These are phyloP conservation scores for Macrocybe gigantea DNA, from an alignment of 768 basidiomycete genomes.

Conservation along the genomic window DNA sequence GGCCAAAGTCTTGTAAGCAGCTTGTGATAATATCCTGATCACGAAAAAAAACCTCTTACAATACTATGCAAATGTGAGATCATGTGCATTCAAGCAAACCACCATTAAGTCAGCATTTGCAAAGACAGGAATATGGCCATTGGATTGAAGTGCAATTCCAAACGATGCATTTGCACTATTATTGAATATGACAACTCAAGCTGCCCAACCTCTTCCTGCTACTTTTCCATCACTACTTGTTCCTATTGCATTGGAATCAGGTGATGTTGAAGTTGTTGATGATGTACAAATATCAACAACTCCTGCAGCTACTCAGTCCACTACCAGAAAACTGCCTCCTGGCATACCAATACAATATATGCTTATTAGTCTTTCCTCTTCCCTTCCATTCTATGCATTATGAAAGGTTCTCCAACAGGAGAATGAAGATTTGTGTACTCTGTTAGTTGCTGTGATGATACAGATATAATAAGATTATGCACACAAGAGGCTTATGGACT, in stretches of 20 bases:
- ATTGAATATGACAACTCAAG: conserved; percentile 11
- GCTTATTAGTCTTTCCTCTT: too few relatives aligned
- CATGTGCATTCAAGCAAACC: conserved; percentile 8
- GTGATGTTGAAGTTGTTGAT: too few relatives aligned
- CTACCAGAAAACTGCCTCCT: too few relatives aligned
- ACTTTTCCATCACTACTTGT: conserved; percentile 5
- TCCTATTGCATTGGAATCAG: too few relatives aligned
- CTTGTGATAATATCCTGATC: neutral
- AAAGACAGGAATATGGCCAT: conserved; percentile 16
- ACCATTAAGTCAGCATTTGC: conserved; percentile 14
- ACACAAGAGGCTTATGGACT: too few relatives aligned
- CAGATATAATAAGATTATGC: too few relatives aligned
- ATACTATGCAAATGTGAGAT: conserved; percentile 9
- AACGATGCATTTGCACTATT: neutral
- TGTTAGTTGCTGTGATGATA: too few relatives aligned
- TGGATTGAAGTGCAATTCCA: conserved; percentile 11
- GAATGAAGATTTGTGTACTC: too few relatives aligned
- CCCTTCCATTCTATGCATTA: too few relatives aligned
- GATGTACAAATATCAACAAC: neutral
- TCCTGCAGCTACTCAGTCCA: too few relatives aligned
- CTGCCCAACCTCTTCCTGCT: conserved; percentile 16
- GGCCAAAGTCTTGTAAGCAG: conserved; percentile 13
- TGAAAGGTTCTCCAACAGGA: too few relatives aligned
- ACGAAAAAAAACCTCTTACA: conserved; percentile 8
- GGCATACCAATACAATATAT: too few relatives aligned